Percentiles rank a stretch among this genome's conserved stretches.
Evolutionary conservation across 805 yeast species (phyloP).

Genomic region (Saturnispora sekii): DNA sequence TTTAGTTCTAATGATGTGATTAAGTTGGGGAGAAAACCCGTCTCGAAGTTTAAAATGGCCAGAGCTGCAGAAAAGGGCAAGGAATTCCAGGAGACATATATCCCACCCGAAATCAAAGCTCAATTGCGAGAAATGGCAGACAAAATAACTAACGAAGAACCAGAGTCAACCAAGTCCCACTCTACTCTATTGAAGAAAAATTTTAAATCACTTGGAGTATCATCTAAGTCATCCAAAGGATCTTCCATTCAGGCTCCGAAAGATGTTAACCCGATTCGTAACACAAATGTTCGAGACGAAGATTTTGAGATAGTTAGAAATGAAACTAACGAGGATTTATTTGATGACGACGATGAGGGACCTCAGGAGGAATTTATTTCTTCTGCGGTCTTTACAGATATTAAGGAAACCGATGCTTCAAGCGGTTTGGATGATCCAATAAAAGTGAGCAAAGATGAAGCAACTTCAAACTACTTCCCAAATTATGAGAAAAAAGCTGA

Average conservation of each 20-base stretch:
- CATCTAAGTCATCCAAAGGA: neutral
- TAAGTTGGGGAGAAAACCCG: conserved; percentile 11
- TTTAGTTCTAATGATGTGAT: conserved; percentile 2
- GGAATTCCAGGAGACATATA: conserved; percentile 10
- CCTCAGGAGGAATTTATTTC: conserved; percentile 5
- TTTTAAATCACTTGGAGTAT: conserved; percentile 12
- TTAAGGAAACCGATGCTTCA: neutral
- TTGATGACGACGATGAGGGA: conserved; percentile 16
- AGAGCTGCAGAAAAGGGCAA: conserved; percentile 13
- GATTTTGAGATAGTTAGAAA: conserved; percentile 18
- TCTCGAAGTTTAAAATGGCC: conserved; percentile 11
- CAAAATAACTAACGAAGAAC: neutral
- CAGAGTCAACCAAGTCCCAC: neutral
- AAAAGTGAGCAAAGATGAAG: neutral
- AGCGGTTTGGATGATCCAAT: conserved; percentile 1
- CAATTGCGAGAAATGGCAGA: conserved; percentile 4
- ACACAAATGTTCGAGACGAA: conserved; percentile 13
- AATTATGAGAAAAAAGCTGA: conserved; percentile 1
- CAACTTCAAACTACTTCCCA: conserved; percentile 7
- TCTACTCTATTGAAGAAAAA: conserved; percentile 4
- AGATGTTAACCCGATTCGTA: conserved; percentile 16
- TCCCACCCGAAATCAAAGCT: conserved; percentile 8
- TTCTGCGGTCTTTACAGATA: neutral
- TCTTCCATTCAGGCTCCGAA: conserved; percentile 11
- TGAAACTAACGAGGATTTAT: conserved; percentile 13